Percentiles rank a stretch among this genome's conserved stretches.
Evolutionary conservation across 805 yeast species (phyloP).

Genomic region (Monosporozyma yasuniensis): DNA sequence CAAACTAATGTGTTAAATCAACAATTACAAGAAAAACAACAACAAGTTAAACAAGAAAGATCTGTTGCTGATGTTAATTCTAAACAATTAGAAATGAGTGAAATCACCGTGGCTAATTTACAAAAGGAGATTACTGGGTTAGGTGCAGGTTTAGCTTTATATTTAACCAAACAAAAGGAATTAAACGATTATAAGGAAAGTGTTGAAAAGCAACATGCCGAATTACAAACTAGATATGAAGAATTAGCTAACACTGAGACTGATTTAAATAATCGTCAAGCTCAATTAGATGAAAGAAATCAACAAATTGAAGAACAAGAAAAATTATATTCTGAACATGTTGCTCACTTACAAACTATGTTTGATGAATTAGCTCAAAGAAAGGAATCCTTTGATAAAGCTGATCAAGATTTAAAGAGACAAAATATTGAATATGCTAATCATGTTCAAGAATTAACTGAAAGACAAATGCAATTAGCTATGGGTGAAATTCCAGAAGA

Average conservation of each 20-base stretch:
- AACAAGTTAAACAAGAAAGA: conserved; percentile 51
- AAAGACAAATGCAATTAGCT: conserved; percentile 31
- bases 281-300: conserved; percentile 29
- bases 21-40: conserved; percentile 43
- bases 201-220: conserved; percentile 30
- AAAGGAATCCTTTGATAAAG: conserved; percentile 32
- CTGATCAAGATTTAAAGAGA: conserved; percentile 34
- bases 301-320: conserved; percentile 32
- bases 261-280: conserved; percentile 28
- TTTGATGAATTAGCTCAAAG: conserved; percentile 31
- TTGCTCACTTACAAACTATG: conserved; percentile 29
- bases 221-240: conserved; percentile 24
- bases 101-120: conserved; percentile 40
- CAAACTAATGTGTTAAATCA: conserved; percentile 52
- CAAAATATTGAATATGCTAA: conserved; percentile 33
- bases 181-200: conserved; percentile 34
- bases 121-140: conserved; percentile 34
- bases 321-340: conserved; percentile 31
- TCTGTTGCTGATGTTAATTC: conserved; percentile 57
- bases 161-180: conserved; percentile 27
- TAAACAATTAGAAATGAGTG: conserved; percentile 60
- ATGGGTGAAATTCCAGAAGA: conserved; percentile 29
- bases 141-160: conserved; percentile 22
- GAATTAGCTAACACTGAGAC: conserved; percentile 32
- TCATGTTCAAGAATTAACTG: conserved; percentile 33